phyloP scores from a whole-genome alignment of 177 flowering plant genomes.

The Tripterygium wilfordii region DNA sequence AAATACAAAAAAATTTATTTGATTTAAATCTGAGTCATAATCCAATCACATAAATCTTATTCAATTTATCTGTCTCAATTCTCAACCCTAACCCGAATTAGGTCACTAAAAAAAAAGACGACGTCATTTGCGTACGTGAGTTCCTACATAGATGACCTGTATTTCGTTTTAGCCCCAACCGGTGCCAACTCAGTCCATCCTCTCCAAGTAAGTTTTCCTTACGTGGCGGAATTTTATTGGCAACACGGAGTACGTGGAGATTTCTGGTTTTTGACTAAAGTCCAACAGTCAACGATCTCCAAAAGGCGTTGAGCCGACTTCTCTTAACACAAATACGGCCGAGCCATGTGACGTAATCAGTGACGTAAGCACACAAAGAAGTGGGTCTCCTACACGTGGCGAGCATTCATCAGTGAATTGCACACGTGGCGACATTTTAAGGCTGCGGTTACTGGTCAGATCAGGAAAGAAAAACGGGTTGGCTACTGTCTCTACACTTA shows the following conservation, averaged over 20 bases:
- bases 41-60: too few relatives aligned
- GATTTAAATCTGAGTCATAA: too few relatives aligned
- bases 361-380: conserved; percentile 8
- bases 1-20: too few relatives aligned
- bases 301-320: background rate
- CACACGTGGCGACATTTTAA: background rate
- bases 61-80: too few relatives aligned
- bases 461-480: background rate
- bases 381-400: background rate
- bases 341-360: conserved; percentile 11
- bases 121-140: background rate
- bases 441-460: conserved; percentile 23
- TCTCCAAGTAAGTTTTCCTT: background rate
- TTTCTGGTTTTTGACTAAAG: too few relatives aligned
- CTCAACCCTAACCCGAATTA: too few relatives aligned
- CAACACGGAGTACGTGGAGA: too few relatives aligned
- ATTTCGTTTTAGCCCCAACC: background rate
- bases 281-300: background rate
- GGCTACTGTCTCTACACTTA: too few relatives aligned
- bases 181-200: background rate
- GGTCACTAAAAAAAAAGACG: background rate
- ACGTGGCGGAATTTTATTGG: too few relatives aligned
- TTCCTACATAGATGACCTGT: background rate
- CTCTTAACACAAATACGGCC: background rate
- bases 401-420: background rate